A percentile compares a stretch with the other conserved stretches of the same genome.
Conservation (phyloP, 2,329 filamentous ascomycete species). For the Sclerotinia nivalis region DNA sequence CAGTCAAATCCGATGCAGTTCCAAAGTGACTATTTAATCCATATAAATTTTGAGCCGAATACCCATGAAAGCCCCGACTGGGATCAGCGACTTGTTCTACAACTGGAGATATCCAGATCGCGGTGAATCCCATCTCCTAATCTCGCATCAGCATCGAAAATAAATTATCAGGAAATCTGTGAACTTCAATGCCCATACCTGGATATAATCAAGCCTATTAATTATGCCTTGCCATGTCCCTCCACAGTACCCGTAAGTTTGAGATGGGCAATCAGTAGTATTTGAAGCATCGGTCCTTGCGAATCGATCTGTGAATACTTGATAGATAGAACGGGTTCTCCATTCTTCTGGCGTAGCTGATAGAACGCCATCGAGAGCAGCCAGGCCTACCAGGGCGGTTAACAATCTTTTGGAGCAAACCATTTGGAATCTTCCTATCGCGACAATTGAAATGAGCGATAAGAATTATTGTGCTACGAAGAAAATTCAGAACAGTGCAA, state of each 20-base stretch:
- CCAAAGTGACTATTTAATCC: slow-evolving; percentile 52
- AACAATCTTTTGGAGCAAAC: neutral
- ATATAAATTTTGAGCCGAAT: slow-evolving; percentile 51
- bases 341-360: slow-evolving; percentile 15
- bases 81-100: slow-evolving; percentile 43
- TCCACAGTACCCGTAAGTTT: slow-evolving; percentile 48
- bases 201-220: slow-evolving; percentile 47
- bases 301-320: slow-evolving; percentile 42
- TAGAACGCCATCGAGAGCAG: neutral
- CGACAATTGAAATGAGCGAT: neutral
- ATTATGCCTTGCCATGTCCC: slow-evolving; percentile 48
- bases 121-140: slow-evolving; percentile 26
- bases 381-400: neutral
- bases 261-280: slow-evolving; percentile 32
- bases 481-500: too few species aligned
- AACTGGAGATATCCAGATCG: slow-evolving; percentile 49
- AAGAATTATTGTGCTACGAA: neutral
- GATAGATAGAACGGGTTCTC: slow-evolving; percentile 19
- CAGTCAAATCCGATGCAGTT: slow-evolving; percentile 48
- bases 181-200: slow-evolving; percentile 26
- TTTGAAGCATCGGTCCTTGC: slow-evolving; percentile 45
- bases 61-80: slow-evolving; percentile 47
- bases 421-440: neutral
- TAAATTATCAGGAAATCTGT: neutral
- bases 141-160: slow-evolving; percentile 40